Conservation (phyloP, 768 basidiomycete genomes). For the Lyophyllum decastes region DNA sequence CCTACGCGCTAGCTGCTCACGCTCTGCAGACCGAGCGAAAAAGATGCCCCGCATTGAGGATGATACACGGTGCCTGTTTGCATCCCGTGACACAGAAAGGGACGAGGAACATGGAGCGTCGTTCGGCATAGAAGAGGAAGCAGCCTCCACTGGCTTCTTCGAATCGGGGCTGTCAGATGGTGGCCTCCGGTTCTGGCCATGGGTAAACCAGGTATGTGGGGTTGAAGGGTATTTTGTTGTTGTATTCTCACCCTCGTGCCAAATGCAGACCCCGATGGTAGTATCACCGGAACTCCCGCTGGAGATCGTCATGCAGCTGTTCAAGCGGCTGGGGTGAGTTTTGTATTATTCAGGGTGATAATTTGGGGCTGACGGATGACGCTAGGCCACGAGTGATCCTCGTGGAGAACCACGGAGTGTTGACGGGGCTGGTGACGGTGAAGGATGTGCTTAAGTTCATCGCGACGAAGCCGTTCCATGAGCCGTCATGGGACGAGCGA, state of each 20-base stretch:
- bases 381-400: slow-evolving; percentile 92
- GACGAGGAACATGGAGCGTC: slow-evolving; percentile 53
- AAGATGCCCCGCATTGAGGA: slow-evolving; percentile 59
- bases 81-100: slow-evolving; percentile 49
- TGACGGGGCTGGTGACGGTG: slow-evolving; percentile 89
- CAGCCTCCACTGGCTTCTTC: slow-evolving; percentile 60
- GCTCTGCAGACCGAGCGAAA: slow-evolving; percentile 64
- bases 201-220: slow-evolving; percentile 86
- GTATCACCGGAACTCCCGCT: slow-evolving; percentile 90
- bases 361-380: slow-evolving; percentile 5
- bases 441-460: slow-evolving; percentile 95
- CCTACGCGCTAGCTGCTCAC: background rate
- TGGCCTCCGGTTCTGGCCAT: slow-evolving; percentile 76
- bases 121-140: slow-evolving; percentile 68
- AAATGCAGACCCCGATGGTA: slow-evolving; percentile 82
- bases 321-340: slow-evolving; percentile 95
- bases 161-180: slow-evolving; percentile 58
- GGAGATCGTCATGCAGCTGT: slow-evolving; percentile 97
- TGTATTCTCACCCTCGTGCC: background rate
- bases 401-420: slow-evolving; percentile 81
- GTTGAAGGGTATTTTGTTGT: background rate
- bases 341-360: slow-evolving; percentile 2
- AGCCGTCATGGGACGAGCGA: slow-evolving; percentile 59
- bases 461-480: slow-evolving; percentile 50
- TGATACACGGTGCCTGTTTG: slow-evolving; percentile 77